Conservation (phyloP, 1,139 yeast species). For the Pichia sp. region DNA sequence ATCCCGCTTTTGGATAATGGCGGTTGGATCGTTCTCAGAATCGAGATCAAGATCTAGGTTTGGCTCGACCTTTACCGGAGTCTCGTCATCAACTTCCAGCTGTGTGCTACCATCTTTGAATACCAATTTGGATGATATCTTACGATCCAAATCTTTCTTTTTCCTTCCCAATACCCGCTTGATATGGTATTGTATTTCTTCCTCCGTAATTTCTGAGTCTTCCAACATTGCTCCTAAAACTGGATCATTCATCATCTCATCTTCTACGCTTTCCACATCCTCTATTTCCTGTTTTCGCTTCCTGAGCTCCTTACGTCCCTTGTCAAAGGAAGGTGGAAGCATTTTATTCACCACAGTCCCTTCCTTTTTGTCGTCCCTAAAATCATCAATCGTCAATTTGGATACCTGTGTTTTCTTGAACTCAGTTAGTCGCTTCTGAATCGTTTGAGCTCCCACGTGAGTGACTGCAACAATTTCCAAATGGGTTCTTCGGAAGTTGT, state of each 20-base stretch:
- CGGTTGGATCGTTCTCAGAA: conserved; percentile 13
- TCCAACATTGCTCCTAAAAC: conserved; percentile 38
- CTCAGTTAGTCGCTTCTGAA: conserved; percentile 85
- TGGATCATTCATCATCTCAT: conserved; percentile 35
- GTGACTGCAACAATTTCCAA: conserved; percentile 94
- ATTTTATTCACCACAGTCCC: conserved; percentile 55
- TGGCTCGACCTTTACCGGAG: conserved; percentile 1
- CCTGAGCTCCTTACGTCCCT: conserved; percentile 42
- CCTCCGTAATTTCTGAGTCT: conserved; percentile 41
- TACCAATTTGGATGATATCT: conserved; percentile 24
- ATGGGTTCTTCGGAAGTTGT: conserved; percentile 85
- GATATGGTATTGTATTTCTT: conserved; percentile 42
- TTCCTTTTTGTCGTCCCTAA: conserved; percentile 39
- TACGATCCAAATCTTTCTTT: conserved; percentile 30
- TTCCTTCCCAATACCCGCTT: conserved; percentile 42
- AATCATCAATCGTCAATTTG: conserved; percentile 63
- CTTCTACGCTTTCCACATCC: conserved; percentile 35
- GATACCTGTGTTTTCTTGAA: conserved; percentile 78
- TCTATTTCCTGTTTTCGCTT: conserved; percentile 34
- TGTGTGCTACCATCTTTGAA: conserved; percentile 15
- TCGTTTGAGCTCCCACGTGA: conserved; percentile 90
- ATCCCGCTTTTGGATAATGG: conserved; percentile 11
- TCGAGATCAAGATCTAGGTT: conserved; percentile 4
- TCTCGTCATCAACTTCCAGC: conserved; percentile 22
- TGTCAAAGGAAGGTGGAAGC: conserved; percentile 79